These are phyloP conservation scores for Nakazawaea ambrosiae DNA, from an alignment of 805 yeast genomes.

Conservation along the genomic window DNA sequence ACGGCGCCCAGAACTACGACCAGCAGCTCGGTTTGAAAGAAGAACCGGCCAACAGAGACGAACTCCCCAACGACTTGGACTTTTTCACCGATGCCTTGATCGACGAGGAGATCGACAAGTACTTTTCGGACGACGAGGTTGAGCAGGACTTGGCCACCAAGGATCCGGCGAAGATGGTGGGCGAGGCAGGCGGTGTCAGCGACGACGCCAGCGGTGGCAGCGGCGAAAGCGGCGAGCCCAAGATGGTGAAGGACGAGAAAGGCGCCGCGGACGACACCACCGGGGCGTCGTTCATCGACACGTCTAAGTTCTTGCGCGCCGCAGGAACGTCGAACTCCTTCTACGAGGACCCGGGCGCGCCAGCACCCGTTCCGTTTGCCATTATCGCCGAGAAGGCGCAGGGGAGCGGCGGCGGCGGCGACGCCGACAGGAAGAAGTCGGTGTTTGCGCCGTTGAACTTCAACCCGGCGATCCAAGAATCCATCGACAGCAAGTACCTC, in stretches of 20 bases:
- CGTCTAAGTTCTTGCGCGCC: slow-evolving; percentile 39
- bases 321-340: slow-evolving; percentile 29
- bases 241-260: background rate
- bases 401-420: slow-evolving; percentile 23
- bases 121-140: slow-evolving; percentile 6
- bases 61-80: slow-evolving; percentile 16
- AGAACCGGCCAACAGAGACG: slow-evolving; percentile 15
- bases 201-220: too few relatives aligned
- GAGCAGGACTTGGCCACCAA: slow-evolving; percentile 5
- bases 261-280: background rate
- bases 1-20: slow-evolving; percentile 7
- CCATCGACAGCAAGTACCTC: slow-evolving; percentile 79
- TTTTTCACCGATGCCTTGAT: slow-evolving; percentile 21
- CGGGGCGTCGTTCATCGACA: slow-evolving; percentile 12
- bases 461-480: slow-evolving; percentile 69
- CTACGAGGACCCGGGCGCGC: slow-evolving; percentile 76
- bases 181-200: background rate
- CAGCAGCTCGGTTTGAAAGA: background rate
- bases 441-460: slow-evolving; percentile 78
- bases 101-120: slow-evolving; percentile 22
- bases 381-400: slow-evolving; percentile 27
- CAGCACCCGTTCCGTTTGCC: slow-evolving; percentile 56
- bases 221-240: background rate
- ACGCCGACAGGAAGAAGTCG: slow-evolving; percentile 38
- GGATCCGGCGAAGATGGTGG: background rate